A percentile compares a stretch with the other conserved stretches of the same genome.
phyloP scores from a whole-genome alignment of 202 grass and related monocot species.

The Miscanthus sacchariflorus region DNA sequence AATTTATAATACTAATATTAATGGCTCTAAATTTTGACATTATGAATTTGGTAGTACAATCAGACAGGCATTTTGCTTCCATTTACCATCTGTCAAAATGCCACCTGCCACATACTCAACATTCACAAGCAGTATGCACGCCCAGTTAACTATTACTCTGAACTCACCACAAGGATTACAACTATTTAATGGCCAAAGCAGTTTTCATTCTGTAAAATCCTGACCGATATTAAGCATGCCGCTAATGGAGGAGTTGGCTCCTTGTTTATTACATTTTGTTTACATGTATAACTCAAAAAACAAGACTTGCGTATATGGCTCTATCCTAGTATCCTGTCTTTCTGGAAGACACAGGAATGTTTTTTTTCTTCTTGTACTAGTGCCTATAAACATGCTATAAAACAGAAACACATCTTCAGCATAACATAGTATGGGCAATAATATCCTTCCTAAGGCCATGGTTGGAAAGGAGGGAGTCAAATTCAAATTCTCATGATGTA shows the following conservation, averaged over 20 bases:
- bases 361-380: not conserved
- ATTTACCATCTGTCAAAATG: conserved; percentile 13
- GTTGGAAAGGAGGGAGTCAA: not conserved
- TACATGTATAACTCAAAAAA: conserved; percentile 23
- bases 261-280: conserved; percentile 22
- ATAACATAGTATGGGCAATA: not conserved
- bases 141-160: not conserved
- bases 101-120: not conserved
- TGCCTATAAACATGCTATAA: not conserved
- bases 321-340: not conserved
- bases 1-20: not conserved
- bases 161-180: not conserved
- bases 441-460: not conserved
- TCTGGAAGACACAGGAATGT: not conserved
- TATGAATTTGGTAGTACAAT: not conserved
- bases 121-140: conserved; percentile 7
- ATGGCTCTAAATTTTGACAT: not conserved
- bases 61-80: not conserved
- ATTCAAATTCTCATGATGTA: not conserved
- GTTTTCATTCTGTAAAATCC: conserved; percentile 20
- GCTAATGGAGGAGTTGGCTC: conserved; percentile 9
- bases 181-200: conserved; percentile 5
- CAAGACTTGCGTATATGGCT: not conserved
- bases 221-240: conserved; percentile 2
- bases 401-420: not conserved